These are phyloP conservation scores for Umbellularia californica DNA, from an alignment of 164 flowering plant species.

Conservation along the genomic window DNA sequence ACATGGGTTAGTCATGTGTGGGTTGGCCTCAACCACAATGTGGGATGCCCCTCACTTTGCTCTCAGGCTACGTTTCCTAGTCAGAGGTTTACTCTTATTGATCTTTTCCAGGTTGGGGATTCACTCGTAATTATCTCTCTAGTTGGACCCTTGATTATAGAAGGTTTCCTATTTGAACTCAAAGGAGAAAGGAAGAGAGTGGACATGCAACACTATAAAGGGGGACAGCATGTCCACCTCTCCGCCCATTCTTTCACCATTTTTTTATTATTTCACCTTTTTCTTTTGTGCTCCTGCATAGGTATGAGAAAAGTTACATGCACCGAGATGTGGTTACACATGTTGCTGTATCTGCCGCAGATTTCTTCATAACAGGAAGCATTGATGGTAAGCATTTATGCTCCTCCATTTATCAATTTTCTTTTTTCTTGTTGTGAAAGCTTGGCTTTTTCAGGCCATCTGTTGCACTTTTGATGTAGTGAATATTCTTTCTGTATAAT, in stretches of 20 bases:
- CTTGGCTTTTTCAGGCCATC: not conserved
- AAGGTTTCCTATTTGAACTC: too few species aligned
- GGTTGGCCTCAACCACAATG: too few species aligned
- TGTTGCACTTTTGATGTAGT: not conserved
- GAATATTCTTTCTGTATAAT: not conserved
- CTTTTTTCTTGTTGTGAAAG: not conserved
- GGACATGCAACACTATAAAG: not conserved
- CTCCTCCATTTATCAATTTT: not conserved
- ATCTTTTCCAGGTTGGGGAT: too few species aligned
- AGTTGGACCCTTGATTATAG: too few species aligned
- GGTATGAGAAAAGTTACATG: slow-evolving; percentile 99
- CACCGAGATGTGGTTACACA: slow-evolving; percentile 99
- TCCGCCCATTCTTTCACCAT: not conserved
- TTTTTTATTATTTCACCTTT: not conserved
- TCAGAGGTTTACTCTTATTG: too few species aligned
- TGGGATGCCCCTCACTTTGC: too few species aligned
- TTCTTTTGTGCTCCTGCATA: slow-evolving; percentile 11
- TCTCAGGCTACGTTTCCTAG: too few species aligned
- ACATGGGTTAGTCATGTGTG: too few species aligned
- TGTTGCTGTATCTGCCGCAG: slow-evolving; percentile 87
- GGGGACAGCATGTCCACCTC: not conserved
- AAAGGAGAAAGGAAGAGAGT: too few species aligned
- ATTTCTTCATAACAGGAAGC: slow-evolving; percentile 94
- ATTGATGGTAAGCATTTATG: slow-evolving; percentile 53
- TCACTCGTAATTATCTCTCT: too few species aligned